Percentiles rank a stretch among this genome's conserved stretches.
phyloP scores from a whole-genome alignment of 2,329 filamentous ascomycete species.

The Cryphonectria nitschkei region DNA sequence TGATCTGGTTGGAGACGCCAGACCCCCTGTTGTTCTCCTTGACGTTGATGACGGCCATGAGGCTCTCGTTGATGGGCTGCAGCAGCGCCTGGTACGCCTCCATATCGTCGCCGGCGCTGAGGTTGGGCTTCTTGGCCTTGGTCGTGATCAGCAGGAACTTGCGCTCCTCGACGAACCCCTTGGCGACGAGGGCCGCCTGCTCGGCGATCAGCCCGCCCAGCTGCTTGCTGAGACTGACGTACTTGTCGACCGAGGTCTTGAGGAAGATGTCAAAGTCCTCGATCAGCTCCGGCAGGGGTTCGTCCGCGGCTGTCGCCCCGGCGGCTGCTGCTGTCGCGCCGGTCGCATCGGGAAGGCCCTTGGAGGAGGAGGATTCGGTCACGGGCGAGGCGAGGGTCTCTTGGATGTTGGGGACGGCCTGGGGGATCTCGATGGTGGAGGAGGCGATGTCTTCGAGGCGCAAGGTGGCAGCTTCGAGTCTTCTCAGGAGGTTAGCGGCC shows the following conservation, averaged over 20 bases:
- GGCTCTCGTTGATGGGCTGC: conserved; percentile 82
- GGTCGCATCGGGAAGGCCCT: conserved; percentile 37
- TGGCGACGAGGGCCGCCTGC: conserved; percentile 64
- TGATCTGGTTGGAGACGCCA: conserved; percentile 78
- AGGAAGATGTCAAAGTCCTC: conserved; percentile 87
- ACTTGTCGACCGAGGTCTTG: conserved; percentile 72
- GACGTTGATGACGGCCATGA: conserved; percentile 78
- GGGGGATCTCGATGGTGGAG: conserved; percentile 65
- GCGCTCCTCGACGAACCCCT: conserved; percentile 81
- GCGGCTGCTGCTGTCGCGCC: conserved; percentile 40
- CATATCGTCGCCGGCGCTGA: conserved; percentile 57
- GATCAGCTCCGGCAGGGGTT: conserved; percentile 74
- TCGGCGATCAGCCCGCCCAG: conserved; percentile 78
- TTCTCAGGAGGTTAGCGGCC: conserved; percentile 58
- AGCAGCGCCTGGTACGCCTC: conserved; percentile 75
- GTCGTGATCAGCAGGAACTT: conserved; percentile 86
- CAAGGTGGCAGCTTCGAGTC: conserved; percentile 95
- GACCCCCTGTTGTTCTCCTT: conserved; percentile 80
- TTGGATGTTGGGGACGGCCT: conserved; percentile 51
- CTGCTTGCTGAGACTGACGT: conserved; percentile 75
- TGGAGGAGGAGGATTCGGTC: conserved; percentile 38
- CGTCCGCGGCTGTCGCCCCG: conserved; percentile 46
- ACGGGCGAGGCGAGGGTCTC: conserved; percentile 43
- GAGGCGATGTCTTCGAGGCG: conserved; percentile 95
- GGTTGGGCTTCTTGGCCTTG: conserved; percentile 89